phyloP scores from a whole-genome alignment of 148 eudicot species.

The Vaccinium myrtillus region DNA sequence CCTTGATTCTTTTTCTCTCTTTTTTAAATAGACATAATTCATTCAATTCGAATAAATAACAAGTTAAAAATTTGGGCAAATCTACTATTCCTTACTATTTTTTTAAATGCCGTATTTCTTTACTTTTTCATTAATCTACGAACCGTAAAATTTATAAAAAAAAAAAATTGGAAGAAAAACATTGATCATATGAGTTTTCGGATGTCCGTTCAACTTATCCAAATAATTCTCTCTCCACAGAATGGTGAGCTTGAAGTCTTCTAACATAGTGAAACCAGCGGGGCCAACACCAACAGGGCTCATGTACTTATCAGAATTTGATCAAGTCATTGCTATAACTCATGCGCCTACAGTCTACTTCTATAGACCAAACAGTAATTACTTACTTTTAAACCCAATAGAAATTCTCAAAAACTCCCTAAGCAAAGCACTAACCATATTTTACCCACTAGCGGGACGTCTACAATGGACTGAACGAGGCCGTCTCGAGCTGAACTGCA shows the following conservation, averaged over 20 bases:
- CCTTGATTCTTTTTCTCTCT: no score
- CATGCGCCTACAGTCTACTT: not conserved
- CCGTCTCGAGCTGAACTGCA: conserved; percentile 43
- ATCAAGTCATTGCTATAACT: not conserved
- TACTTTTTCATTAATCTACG: no score
- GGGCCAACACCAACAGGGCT: not conserved
- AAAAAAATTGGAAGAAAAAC: no score
- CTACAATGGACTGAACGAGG: conserved; percentile 16
- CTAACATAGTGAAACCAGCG: not conserved
- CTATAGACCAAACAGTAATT: not conserved
- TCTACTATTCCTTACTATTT: no score
- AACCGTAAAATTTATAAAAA: no score
- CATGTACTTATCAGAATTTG: conserved; percentile 15
- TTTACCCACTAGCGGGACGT: conserved; percentile 37
- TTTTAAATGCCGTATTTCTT: no score
- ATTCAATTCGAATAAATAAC: no score
- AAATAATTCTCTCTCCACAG: not conserved
- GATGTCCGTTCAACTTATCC: no score
- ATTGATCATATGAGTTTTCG: no score
- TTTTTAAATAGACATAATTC: no score
- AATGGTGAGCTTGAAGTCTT: not conserved
- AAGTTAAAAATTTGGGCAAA: no score
- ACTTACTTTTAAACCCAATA: not conserved
- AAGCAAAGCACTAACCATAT: conserved; percentile 12
- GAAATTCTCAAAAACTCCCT: conserved; percentile 3